Evolutionary conservation across 2,329 filamentous ascomycete genomes (phyloP).

Genomic region (Diplocarpon mali): DNA sequence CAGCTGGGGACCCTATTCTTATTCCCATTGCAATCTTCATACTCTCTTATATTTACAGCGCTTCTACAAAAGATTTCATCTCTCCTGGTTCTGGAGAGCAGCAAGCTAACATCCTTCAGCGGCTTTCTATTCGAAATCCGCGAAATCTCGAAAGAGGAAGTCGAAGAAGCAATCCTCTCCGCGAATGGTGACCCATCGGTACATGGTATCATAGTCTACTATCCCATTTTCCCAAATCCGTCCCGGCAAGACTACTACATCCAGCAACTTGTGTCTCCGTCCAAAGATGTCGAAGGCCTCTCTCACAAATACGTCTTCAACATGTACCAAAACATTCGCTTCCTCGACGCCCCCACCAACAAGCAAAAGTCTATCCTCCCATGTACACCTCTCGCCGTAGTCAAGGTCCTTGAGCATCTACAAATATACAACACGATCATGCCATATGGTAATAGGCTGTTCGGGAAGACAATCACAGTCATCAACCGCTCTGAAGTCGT

Average conservation of each 20-base stretch:
- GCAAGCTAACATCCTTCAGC: constrained; percentile 34
- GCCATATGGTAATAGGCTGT: constrained; percentile 83
- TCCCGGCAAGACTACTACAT: constrained; percentile 86
- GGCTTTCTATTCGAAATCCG: constrained; percentile 85
- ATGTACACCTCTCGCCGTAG: constrained; percentile 88
- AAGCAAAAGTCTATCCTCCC: constrained; percentile 84
- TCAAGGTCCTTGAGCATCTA: constrained; percentile 94
- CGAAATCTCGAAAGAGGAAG: constrained; percentile 71
- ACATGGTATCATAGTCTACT: constrained; percentile 93
- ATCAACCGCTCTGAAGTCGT: constrained; percentile 97
- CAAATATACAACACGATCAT: constrained; percentile 95
- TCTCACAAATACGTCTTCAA: constrained; percentile 94
- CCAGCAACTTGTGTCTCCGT: constrained; percentile 81
- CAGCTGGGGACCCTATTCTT: no score
- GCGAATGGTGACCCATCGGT: constrained; percentile 71
- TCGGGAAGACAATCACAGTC: constrained; percentile 88
- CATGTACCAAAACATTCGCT: constrained; percentile 98
- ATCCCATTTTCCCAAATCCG: constrained; percentile 80
- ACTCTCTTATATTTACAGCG: no score
- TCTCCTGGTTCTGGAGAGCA: background rate
- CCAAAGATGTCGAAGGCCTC: constrained; percentile 93
- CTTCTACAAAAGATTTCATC: no score
- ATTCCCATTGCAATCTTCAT: no score
- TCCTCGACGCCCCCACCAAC: constrained; percentile 69
- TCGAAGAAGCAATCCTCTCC: constrained; percentile 78